Conservation (phyloP, 2,329 filamentous ascomycete genomes). For the Alternaria sp. region DNA sequence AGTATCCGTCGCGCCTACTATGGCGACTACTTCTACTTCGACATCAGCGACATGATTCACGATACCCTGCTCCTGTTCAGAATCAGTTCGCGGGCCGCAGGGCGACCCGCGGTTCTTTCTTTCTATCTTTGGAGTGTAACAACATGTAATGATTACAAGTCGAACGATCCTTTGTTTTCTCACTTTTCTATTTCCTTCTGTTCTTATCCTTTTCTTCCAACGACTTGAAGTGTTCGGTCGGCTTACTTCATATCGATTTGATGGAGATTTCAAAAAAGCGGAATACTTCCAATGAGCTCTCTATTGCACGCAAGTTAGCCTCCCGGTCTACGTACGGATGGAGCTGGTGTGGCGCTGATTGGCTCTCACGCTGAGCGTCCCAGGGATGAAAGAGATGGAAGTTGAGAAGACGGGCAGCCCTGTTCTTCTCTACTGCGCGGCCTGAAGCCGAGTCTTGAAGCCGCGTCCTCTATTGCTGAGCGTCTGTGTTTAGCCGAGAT, state of each 20-base stretch:
- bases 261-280: slow-evolving; percentile 10
- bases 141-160: slow-evolving; percentile 44
- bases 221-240: slow-evolving; percentile 31
- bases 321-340: slow-evolving; percentile 1
- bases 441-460: neutral
- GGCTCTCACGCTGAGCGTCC: slow-evolving; percentile 1
- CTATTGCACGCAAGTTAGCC: neutral
- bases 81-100: slow-evolving; percentile 22
- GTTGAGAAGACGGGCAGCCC: slow-evolving; percentile 15
- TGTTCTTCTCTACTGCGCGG: neutral
- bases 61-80: slow-evolving; percentile 35
- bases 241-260: slow-evolving; percentile 3
- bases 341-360: slow-evolving; percentile 6
- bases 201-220: slow-evolving; percentile 17
- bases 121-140: slow-evolving; percentile 39
- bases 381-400: neutral
- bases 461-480: slow-evolving; percentile 5
- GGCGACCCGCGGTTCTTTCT: slow-evolving; percentile 27
- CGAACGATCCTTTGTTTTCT: slow-evolving; percentile 23
- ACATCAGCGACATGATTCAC: slow-evolving; percentile 37
- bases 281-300: slow-evolving; percentile 1
- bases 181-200: slow-evolving; percentile 16
- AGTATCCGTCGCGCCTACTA: slow-evolving; percentile 16
- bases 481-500: slow-evolving; percentile 4
- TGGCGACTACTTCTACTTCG: slow-evolving; percentile 26